Base-by-base conservation (phyloP, 805 yeast genomes). In the Ogataea thermomethanolica region DNA sequence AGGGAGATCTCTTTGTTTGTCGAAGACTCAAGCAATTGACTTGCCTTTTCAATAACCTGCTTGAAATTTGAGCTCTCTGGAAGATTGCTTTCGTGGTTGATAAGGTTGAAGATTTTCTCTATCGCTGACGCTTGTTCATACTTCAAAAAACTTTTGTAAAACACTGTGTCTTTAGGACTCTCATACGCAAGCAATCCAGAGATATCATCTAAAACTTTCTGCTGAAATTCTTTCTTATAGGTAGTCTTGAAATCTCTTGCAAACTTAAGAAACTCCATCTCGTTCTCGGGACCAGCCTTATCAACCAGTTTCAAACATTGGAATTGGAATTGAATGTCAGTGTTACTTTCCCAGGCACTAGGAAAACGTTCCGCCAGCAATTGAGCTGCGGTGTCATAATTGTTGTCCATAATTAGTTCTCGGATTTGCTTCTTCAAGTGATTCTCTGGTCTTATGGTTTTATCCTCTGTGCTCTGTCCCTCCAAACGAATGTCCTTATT, bases 131-230 rank as follows among this genome's bases (percentile, higher is more conserved):
- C 48, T 12, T 68, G 56, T 36, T 71, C 72, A 8, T 59, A 58
- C 8, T 51, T 54, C 21, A 62, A 62, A 26, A 73, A 53, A 24
- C 65, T 47, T 35, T 61, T 58, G 12, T 71, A 69, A 32, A 64
- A 65, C 24, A 54, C 56, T 4, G 70, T 55, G 4, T 54, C 43
- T 30, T 44, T 41, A 1, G 82, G 81, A 37, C 77, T 64, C 8
- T 70, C 69, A 46, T 71, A 79, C 3, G 82, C 79, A 33, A 79
- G 53, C 22, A 80, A 55, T 3, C 76, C 64, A 7, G 77, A 74
- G 0, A 78, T 63, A 30, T 73, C 71, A 28, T 67, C 63, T 23
- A 80, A 51, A 43, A 63, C 61, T 7, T 61, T 58, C 23, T 60
- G 63, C 29, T 66, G 64, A 1, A 39, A 32, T n/a, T 65, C 59